These are phyloP conservation scores for Gossypium anomalum DNA, from an alignment of 345 rosid species.

Conservation along the genomic window DNA sequence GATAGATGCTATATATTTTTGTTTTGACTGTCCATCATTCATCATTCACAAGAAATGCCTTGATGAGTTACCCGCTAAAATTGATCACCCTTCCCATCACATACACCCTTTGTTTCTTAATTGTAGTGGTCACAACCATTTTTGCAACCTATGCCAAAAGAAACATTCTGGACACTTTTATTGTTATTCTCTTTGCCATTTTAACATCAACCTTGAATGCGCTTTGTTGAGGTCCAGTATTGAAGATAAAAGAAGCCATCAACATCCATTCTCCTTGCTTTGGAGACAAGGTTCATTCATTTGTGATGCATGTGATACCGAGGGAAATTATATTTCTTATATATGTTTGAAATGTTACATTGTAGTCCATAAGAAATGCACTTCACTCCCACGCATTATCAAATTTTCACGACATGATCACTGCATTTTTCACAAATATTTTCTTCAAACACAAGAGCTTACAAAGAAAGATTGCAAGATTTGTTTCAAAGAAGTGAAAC, in stretches of 20 bases:
- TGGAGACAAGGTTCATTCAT: neutral
- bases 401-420: slow-evolving; percentile 12
- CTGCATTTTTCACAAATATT: neutral
- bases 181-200: neutral
- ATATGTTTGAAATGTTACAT: neutral
- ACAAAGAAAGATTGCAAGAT: neutral
- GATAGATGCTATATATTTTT: no score
- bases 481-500: neutral
- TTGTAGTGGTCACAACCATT: fast-evolving
- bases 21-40: no score
- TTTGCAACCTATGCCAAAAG: no score
- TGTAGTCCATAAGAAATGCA: neutral
- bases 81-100: fast-evolving
- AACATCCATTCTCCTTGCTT: neutral
- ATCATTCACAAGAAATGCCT: no score
- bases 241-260: neutral
- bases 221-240: neutral
- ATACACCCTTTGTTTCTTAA: fast-evolving
- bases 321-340: slow-evolving; percentile 14
- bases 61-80: no score
- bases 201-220: neutral
- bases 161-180: fast-evolving
- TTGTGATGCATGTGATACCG: slow-evolving; percentile 21
- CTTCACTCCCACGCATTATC: neutral
- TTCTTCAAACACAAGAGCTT: neutral